A percentile compares a stretch with the other conserved stretches of the same genome.
These are phyloP conservation scores for Setaria viridis DNA, from an alignment of 202 grass and related monocot genomes.

Conservation along the genomic window DNA sequence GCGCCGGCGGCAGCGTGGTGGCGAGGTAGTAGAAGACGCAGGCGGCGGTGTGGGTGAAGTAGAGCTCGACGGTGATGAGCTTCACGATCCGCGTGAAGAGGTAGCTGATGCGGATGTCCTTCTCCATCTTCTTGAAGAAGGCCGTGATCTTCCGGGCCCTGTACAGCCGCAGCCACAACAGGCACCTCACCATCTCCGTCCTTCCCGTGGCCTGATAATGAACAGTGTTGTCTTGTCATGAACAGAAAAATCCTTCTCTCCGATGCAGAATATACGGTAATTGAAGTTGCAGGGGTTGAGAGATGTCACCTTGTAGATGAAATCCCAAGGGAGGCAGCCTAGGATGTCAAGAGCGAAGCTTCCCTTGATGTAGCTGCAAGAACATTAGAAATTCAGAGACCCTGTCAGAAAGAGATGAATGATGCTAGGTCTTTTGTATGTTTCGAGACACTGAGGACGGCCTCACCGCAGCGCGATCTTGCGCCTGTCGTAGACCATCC, in stretches of 20 bases:
- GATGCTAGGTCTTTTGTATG: neutral
- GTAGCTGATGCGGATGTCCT: conserved; percentile 95
- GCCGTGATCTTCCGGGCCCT: conserved; percentile 67
- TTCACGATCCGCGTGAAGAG: conserved; percentile 88
- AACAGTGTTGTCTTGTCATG: neutral
- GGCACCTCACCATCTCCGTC: conserved; percentile 66
- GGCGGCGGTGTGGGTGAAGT: conserved; percentile 90
- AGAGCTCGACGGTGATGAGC: conserved; percentile 90
- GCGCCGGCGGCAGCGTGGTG: conserved; percentile 68
- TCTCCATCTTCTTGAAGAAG: conserved; percentile 93
- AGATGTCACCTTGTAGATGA: conserved; percentile 72
- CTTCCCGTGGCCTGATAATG: conserved; percentile 58
- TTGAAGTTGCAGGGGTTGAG: neutral
- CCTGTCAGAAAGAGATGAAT: neutral
- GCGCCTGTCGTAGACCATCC: conserved; percentile 68
- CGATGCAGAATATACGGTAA: neutral
- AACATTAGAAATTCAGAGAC: conserved; percentile 30
- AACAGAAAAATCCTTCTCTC: neutral
- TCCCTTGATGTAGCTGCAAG: conserved; percentile 73
- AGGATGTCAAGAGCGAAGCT: conserved; percentile 79
- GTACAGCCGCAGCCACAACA: conserved; percentile 79
- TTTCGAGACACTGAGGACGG: neutral
- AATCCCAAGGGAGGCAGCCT: conserved; percentile 91
- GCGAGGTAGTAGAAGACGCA: conserved; percentile 96
- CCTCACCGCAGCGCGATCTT: conserved; percentile 70